Conservation (phyloP, 2,329 filamentous ascomycete species). For the Curvularia eragrostidis region DNA sequence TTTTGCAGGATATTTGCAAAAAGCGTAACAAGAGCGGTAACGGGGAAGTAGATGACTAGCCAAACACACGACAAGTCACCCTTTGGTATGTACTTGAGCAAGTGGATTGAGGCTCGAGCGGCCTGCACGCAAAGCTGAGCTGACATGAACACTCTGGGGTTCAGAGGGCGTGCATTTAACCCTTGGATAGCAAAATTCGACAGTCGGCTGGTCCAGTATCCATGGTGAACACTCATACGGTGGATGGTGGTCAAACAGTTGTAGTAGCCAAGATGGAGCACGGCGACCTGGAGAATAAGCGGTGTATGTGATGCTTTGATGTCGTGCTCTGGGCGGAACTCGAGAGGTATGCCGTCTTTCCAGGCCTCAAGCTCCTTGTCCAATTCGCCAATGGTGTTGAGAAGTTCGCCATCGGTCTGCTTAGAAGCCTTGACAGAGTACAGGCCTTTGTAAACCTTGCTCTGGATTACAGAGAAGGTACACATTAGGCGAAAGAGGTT, state of each 20-base stretch:
- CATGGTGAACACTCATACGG: conserved; percentile 97
- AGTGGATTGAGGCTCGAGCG: conserved; percentile 87
- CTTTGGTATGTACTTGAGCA: conserved; percentile 95
- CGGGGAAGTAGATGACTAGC: conserved; percentile 96
- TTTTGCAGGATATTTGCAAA: conserved; percentile 98
- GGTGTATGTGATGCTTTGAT: conserved; percentile 93
- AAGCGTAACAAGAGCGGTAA: conserved; percentile 90
- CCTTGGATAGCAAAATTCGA: conserved; percentile 96
- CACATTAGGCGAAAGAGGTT: conserved; percentile 95
- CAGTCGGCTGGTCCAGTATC: conserved; percentile 94
- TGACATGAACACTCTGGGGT: conserved; percentile 92
- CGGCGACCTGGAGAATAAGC: conserved; percentile 91
- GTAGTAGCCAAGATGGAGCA: conserved; percentile 96
- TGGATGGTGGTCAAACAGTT: conserved; percentile 98
- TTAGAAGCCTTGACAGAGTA: conserved; percentile 93
- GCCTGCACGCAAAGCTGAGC: conserved; percentile 92
- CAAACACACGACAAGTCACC: conserved; percentile 95
- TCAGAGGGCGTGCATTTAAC: conserved; percentile 86
- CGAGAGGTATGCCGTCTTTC: conserved; percentile 94
- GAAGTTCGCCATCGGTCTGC: conserved; percentile 87
- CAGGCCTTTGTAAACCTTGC: conserved; percentile 88
- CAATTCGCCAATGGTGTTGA: conserved; percentile 95
- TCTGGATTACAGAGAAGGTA: conserved; percentile 88
- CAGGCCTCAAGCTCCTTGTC: conserved; percentile 85
- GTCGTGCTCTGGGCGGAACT: conserved; percentile 96